Evolutionary conservation across 805 yeast species (phyloP).

Genomic region (Starmerella apicola): DNA sequence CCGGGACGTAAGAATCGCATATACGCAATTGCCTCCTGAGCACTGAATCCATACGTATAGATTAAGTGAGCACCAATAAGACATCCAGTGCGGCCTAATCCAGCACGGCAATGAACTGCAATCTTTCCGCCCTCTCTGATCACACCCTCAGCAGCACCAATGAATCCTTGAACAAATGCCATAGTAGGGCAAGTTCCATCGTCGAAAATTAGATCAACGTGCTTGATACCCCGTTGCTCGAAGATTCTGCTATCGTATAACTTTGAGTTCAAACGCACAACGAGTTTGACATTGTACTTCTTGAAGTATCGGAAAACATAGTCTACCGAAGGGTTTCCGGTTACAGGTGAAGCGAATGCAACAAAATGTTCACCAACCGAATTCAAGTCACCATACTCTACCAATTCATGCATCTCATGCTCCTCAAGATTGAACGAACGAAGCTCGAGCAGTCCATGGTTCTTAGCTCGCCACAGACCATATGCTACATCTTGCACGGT

Average conservation of each 20-base stretch:
- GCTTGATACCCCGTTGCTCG: constrained; percentile 70
- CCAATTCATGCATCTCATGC: constrained; percentile 87
- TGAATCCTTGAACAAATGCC: constrained; percentile 81
- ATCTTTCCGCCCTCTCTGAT: constrained; percentile 79
- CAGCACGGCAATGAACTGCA: constrained; percentile 99
- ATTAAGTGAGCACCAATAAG: constrained; percentile 93
- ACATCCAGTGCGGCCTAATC: constrained; percentile 95
- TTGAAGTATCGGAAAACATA: constrained; percentile 71
- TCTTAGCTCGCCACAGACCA: constrained; percentile 96
- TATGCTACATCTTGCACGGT: constrained; percentile 91
- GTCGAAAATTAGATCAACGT: constrained; percentile 90
- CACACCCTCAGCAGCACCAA: constrained; percentile 89
- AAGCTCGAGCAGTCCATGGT: constrained; percentile 74
- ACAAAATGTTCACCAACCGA: constrained; percentile 83
- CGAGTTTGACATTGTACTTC: constrained; percentile 65
- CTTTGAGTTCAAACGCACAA: constrained; percentile 85
- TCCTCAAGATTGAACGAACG: constrained; percentile 78
- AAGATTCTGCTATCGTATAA: constrained; percentile 78
- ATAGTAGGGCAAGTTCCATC: constrained; percentile 97
- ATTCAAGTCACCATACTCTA: constrained; percentile 94
- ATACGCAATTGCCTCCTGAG: constrained; percentile 90
- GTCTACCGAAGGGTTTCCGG: constrained; percentile 22
- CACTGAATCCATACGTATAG: constrained; percentile 93
- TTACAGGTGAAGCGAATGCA: constrained; percentile 93
- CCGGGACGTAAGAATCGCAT: constrained; percentile 96